Percentiles rank a stretch among this genome's conserved stretches.
Evolutionary conservation across 257 asterid species (phyloP).

Genomic region (Rauvolfia tetraphylla): DNA sequence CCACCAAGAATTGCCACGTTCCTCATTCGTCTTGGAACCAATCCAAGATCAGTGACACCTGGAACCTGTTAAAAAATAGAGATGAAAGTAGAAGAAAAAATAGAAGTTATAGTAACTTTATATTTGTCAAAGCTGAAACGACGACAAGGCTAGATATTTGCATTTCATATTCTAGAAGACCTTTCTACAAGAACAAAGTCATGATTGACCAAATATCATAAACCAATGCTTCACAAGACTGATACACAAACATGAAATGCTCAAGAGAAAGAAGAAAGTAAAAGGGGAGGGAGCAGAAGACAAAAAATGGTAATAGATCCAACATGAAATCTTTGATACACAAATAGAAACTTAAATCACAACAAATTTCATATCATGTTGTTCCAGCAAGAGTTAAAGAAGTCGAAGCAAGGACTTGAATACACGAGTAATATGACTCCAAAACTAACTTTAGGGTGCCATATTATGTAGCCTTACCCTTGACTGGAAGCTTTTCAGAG

Average conservation of each 20-base stretch:
- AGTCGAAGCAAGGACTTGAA: not conserved
- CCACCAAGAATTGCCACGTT: conserved; percentile 95
- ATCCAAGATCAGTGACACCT: conserved; percentile 77
- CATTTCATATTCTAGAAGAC: not conserved
- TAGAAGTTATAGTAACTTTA: not conserved
- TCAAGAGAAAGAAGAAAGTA: too few relatives aligned
- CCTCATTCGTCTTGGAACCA: conserved; percentile 69
- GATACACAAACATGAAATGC: not conserved
- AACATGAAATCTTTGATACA: not conserved
- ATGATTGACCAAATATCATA: not conserved
- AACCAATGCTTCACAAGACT: not conserved
- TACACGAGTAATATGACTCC: too few relatives aligned
- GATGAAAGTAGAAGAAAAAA: not conserved
- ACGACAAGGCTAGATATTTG: not conserved
- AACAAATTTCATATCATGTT: not conserved
- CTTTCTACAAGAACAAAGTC: not conserved
- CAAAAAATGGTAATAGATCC: not conserved
- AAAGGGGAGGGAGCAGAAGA: too few relatives aligned
- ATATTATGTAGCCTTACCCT: not conserved
- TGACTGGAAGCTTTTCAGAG: not conserved
- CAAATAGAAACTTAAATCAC: not conserved
- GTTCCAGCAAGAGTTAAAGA: not conserved
- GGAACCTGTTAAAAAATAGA: conserved; percentile 65
- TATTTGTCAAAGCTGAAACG: not conserved
- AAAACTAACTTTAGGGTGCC: not conserved